Base-by-base conservation (phyloP, 345 rosid genomes). In the Lagerstroemia speciosa region DNA sequence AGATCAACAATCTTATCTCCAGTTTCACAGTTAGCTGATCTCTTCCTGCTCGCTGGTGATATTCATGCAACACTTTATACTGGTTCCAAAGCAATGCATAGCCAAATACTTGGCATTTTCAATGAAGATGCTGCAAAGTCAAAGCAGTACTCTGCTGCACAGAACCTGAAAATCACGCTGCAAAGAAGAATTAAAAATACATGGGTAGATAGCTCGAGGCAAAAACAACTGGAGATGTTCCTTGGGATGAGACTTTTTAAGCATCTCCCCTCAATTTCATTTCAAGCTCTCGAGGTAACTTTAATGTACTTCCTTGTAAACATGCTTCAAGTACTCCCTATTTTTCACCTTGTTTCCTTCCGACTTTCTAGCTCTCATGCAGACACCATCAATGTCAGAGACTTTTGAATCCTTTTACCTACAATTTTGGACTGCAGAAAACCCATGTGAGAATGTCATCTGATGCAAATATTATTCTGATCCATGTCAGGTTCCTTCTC, bases 31-130 rank as follows among this genome's bases (percentile, higher is more conserved):
- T 84, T 94, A 43, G 98, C 96, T 69, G 97, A 94, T 83, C 89
- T 94, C 78, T 94, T 94, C 71, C 83, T 94, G 75, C 87, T 91
- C 72, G 92, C 91, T 74, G 99, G 99, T 71, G 99, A 91, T 85
- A 87, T 89, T 74, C 98, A 91, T 75, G 99, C 99, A 53, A 94
- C 96, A n/a, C 99, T 94, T 24, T 91, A 94, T 79, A 89, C 99
- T 64, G 98, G 99, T 62, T 94, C 99, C 24, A 89, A 94, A 86
- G 99, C 96, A 45, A 94, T 94, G 98, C 99, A 94, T 77, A 89
- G 96, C 83, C 99, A 94, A 81, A 86, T 94, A 80, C 96, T 94
- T 50, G 88, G 76, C 78, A 94, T 94, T 75, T 94, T 94, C 82
- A 89, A 81, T 72, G 99, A 94, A 76, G 99, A 94, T 81, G 79